phyloP scores from a whole-genome alignment of 1,284 basidiomycete species.

The Leccinum pallidistipes region DNA sequence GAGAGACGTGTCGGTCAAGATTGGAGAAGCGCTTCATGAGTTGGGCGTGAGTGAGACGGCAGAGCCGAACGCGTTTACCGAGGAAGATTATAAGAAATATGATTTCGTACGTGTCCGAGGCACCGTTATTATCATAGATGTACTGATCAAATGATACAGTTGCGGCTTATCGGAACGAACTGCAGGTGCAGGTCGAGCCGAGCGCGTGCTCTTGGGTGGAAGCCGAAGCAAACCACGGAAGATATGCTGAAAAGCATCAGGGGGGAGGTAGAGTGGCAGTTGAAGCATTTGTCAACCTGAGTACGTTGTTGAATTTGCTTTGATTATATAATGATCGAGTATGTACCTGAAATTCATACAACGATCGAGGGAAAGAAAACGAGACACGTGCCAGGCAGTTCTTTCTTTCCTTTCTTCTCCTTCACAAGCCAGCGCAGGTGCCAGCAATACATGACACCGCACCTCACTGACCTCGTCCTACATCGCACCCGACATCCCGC shows the following conservation, averaged over 20 bases:
- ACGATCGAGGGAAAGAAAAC: neutral
- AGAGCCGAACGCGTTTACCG: constrained; percentile 35
- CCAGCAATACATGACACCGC: constrained; percentile 1
- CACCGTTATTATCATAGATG: neutral
- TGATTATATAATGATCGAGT: neutral
- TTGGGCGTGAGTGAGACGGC: constrained; percentile 31
- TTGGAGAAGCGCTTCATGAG: constrained; percentile 33
- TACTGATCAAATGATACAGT: constrained; percentile 25
- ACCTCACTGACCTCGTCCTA: constrained; percentile 3
- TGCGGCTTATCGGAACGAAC: constrained; percentile 50
- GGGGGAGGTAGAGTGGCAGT: constrained; percentile 40
- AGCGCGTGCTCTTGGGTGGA: constrained; percentile 58
- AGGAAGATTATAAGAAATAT: constrained; percentile 35
- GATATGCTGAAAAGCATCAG: constrained; percentile 50
- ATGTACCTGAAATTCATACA: too few species aligned
- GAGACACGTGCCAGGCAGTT: neutral
- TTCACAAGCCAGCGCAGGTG: neutral
- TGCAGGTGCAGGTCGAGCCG: constrained; percentile 50
- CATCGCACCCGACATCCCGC: neutral
- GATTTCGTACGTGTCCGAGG: neutral
- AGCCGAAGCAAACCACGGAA: constrained; percentile 43
- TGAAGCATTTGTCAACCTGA: constrained; percentile 8
- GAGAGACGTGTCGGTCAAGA: constrained; percentile 28
- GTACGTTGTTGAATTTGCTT: too few species aligned
- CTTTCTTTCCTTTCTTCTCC: neutral